A percentile compares a stretch with the other conserved stretches of the same genome.
phyloP scores from a whole-genome alignment of 2,329 filamentous ascomycete species.

The Diaporthe helianthi region DNA sequence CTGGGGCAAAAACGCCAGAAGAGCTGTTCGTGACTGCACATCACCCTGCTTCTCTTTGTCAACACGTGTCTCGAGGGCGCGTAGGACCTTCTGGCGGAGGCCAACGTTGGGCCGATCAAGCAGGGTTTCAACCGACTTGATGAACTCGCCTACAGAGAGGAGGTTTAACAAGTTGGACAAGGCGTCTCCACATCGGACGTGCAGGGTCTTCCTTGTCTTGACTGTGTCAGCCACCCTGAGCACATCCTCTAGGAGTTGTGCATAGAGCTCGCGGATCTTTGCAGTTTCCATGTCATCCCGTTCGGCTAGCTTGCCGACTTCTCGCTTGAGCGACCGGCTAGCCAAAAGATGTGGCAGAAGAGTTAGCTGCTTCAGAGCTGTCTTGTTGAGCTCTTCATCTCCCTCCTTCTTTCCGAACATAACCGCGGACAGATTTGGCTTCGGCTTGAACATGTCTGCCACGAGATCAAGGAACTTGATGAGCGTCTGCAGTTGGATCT shows the following conservation, averaged over 20 bases:
- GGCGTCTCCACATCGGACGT: conserved; percentile 69
- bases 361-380: conserved; percentile 61
- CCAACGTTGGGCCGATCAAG: conserved; percentile 78
- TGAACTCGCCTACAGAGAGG: conserved; percentile 85
- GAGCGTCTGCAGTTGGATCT: conserved; percentile 79
- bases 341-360: conserved; percentile 65
- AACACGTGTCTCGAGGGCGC: conserved; percentile 81
- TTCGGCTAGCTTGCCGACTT: conserved; percentile 64
- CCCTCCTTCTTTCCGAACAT: conserved; percentile 67
- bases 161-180: conserved; percentile 83
- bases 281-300: conserved; percentile 70
- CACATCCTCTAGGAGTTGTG: conserved; percentile 70
- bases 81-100: conserved; percentile 79
- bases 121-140: conserved; percentile 84
- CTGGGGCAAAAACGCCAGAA: conserved; percentile 81
- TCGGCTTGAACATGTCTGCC: conserved; percentile 76
- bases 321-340: conserved; percentile 62
- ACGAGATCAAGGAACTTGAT: conserved; percentile 79
- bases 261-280: conserved; percentile 74
- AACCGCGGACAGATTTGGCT: conserved; percentile 74
- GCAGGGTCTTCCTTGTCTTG: conserved; percentile 61
- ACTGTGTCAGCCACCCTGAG: conserved; percentile 71
- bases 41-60: conserved; percentile 76
- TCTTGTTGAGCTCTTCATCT: conserved; percentile 56
- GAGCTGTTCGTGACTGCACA: conserved; percentile 68